Conservation (phyloP, 1,284 basidiomycete genomes). For the Kwoniella shivajii region DNA sequence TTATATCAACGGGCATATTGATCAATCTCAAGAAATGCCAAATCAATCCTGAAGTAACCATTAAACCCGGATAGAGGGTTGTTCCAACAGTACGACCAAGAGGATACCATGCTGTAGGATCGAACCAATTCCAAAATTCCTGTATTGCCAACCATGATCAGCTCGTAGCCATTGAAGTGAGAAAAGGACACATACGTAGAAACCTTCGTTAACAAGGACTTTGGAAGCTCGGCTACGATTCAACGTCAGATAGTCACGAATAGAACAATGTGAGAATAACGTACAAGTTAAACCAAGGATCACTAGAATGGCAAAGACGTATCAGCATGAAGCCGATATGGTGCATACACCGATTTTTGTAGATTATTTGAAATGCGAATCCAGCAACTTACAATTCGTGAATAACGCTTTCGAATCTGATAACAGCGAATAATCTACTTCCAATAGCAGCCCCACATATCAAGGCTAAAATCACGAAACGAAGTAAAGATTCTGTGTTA, state of each 20-base stretch:
- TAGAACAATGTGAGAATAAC: neutral
- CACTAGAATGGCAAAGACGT: too few species aligned
- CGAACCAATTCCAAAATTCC: slow-evolving; percentile 99
- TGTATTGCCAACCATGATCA: slow-evolving; percentile 49
- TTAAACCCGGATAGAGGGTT: slow-evolving; percentile 95
- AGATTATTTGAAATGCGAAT: too few species aligned
- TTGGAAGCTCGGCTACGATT: slow-evolving; percentile 76
- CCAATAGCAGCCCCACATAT: slow-evolving; percentile 93
- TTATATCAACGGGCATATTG: slow-evolving; percentile 95
- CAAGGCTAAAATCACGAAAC: slow-evolving; percentile 80
- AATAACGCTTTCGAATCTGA: slow-evolving; percentile 98
- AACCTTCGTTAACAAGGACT: slow-evolving; percentile 85
- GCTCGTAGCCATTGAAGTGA: neutral
- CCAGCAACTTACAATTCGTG: slow-evolving; percentile 96
- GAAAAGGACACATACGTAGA: slow-evolving; percentile 69
- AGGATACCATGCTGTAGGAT: slow-evolving; percentile 98
- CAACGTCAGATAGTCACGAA: neutral
- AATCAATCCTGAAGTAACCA: slow-evolving; percentile 96
- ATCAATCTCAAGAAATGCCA: slow-evolving; percentile 86
- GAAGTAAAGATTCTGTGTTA: slow-evolving; percentile 80
- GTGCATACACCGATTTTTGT: too few species aligned
- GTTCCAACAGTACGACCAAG: slow-evolving; percentile 97
- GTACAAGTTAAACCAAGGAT: slow-evolving; percentile 97
- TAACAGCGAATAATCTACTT: slow-evolving; percentile 93
- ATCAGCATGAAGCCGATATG: too few species aligned